Conservation (phyloP, 2,329 filamentous ascomycete species). For the Aspergillus novofumigatus region DNA sequence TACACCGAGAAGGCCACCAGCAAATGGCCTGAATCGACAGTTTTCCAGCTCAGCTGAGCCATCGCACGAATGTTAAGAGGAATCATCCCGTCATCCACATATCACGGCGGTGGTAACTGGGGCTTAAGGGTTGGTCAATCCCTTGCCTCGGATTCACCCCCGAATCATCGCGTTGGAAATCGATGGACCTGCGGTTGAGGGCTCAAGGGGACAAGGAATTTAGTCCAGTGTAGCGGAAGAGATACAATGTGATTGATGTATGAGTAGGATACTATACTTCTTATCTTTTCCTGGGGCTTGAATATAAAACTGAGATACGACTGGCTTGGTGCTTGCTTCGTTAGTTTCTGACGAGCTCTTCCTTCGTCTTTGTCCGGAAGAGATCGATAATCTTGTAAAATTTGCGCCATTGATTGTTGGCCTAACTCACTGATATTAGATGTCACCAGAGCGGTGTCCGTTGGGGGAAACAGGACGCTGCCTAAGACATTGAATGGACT, state of each 20-base stretch:
- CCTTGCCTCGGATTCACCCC: background rate
- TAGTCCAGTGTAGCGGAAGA: background rate
- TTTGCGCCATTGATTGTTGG: background rate
- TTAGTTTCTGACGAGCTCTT: background rate
- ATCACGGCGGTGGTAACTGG: background rate
- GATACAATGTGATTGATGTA: constrained; percentile 6
- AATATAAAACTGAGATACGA: background rate
- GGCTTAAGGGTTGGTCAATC: background rate
- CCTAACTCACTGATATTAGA: too few species aligned
- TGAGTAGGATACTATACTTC: background rate
- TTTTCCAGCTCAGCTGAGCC: constrained; percentile 28
- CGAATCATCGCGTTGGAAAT: background rate
- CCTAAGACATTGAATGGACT: too few species aligned
- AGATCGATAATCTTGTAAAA: background rate
- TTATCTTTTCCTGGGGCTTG: background rate
- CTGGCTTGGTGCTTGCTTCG: background rate
- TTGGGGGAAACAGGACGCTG: background rate
- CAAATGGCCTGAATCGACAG: constrained; percentile 39
- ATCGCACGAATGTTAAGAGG: background rate
- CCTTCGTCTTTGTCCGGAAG: background rate
- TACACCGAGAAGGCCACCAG: constrained; percentile 43
- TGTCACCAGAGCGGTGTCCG: too few species aligned
- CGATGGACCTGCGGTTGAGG: background rate
- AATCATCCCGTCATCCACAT: background rate
- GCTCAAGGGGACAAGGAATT: background rate